Evolutionary conservation across 345 rosid genomes (phyloP).

Genomic region (Brassica carinata): DNA sequence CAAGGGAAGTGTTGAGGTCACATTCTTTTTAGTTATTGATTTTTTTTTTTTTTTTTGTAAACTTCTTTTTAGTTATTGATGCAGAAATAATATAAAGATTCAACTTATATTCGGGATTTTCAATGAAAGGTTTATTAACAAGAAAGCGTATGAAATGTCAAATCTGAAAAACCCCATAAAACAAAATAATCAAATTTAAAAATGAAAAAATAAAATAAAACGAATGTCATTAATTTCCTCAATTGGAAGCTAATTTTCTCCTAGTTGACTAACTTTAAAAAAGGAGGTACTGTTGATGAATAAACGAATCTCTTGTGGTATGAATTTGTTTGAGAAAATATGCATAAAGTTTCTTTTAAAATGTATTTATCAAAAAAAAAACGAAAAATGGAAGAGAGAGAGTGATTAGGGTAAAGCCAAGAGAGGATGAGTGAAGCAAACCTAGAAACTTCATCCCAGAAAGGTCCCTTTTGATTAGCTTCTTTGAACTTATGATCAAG

Average conservation of each 20-base stretch:
- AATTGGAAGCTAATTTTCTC: background rate
- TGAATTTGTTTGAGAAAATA: constrained; percentile 8
- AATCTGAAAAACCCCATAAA: constrained; percentile 28
- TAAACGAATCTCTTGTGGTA: background rate
- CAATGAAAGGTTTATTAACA: constrained; percentile 35
- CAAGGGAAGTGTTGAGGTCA: constrained; percentile 38
- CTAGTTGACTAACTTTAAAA: background rate
- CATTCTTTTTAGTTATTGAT: background rate
- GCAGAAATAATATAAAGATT: constrained; percentile 5
- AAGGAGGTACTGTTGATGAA: background rate
- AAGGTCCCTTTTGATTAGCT: constrained; percentile 93
- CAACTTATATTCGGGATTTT: constrained; percentile 33
- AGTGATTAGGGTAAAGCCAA: constrained; percentile 45
- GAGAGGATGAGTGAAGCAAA: constrained; percentile 39
- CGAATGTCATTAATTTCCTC: background rate
- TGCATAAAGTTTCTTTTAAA: constrained; percentile 6
- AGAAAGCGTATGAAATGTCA: constrained; percentile 44
- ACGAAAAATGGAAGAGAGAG: constrained; percentile 1
- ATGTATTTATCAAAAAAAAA: background rate
- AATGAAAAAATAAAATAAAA: background rate
- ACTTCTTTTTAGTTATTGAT: constrained; percentile 36
- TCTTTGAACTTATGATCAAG: constrained; percentile 92
- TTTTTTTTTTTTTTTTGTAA: too few species aligned
- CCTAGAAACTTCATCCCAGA: constrained; percentile 99
- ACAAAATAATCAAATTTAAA: background rate